Evolutionary conservation across 2,329 filamentous ascomycete species (phyloP), one percentile per base, ranked within the genome.

Genomic region (Emergomyces orientalis): DNA sequence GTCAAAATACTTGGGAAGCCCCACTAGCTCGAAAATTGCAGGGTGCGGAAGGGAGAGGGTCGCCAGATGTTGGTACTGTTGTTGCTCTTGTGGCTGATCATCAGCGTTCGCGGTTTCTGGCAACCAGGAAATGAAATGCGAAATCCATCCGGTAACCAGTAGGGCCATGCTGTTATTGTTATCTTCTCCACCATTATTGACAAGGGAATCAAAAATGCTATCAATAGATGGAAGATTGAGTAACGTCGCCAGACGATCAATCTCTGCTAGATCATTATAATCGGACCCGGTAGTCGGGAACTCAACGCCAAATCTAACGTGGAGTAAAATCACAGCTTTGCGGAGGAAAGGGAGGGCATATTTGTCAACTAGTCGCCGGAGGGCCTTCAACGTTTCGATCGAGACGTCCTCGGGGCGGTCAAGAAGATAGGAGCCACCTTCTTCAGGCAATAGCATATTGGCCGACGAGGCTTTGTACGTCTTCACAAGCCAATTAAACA

Each of bases 291-390:
- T 83, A 70, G 82, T 86, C 52, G 89, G 89, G 70, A 97, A 92
- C 67, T 96, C 90, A 59, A 97, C 86, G 22, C 93, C 93, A 71
- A 90, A 91, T 69, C 90, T 88, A 64, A 95, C 88, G 73, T 97
- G 88, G 66, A 97, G 84, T 45, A 97, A 84, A 57, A 99, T 84
- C 54, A 86, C 83, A 8, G 84, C 82, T 77, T 99, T 99, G 64
- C 94, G 88, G 47, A 99, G 80, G 78, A 97, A 99, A 0, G 86
- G 82, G n/a, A 97, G 81, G 3, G 91, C 91, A 71, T 97, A 99
- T 70, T 88, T 91, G 65, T 87, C 85, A 30, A 90, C 82, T 3
- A 79, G 69, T 43, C 71, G 71, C 19, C 71, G 69, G 37, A 77
- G 64, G 1, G 71, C 41, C n/a, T 61, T 73, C 59, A 74, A 67